phyloP scores from a whole-genome alignment of 768 basidiomycete species.

The Dioszegia aurantiaca region DNA sequence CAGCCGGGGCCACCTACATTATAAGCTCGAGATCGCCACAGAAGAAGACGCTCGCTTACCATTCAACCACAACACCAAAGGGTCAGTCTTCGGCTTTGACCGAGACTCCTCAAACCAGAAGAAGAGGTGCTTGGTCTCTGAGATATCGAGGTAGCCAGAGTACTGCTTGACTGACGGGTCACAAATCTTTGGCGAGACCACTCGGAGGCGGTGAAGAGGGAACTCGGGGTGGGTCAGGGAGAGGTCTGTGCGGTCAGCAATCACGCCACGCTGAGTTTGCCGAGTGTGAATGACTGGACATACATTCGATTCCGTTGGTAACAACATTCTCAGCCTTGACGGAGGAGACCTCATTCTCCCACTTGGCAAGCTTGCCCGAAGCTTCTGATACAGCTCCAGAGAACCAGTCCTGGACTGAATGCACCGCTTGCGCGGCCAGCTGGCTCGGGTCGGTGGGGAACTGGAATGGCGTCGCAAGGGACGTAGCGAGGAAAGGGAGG shows the following conservation, averaged over 20 bases:
- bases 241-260: slow-evolving; percentile 29
- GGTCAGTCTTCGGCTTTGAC: slow-evolving; percentile 67
- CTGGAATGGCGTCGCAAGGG: slow-evolving; percentile 26
- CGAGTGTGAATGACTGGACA: slow-evolving; percentile 14
- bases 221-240: slow-evolving; percentile 50
- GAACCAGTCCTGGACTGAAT: slow-evolving; percentile 36
- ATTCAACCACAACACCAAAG: slow-evolving; percentile 72
- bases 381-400: slow-evolving; percentile 20
- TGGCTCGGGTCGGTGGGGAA: slow-evolving; percentile 26
- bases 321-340: slow-evolving; percentile 30
- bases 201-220: slow-evolving; percentile 46
- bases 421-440: slow-evolving; percentile 40
- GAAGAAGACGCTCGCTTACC: slow-evolving; percentile 18
- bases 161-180: slow-evolving; percentile 76
- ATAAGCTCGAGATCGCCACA: slow-evolving; percentile 17
- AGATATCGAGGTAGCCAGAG: slow-evolving; percentile 79
- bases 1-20: slow-evolving; percentile 43
- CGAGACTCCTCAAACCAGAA: slow-evolving; percentile 86
- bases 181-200: slow-evolving; percentile 63
- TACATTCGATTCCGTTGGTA: slow-evolving; percentile 41
- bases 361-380: slow-evolving; percentile 25
- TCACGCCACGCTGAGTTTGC: background rate
- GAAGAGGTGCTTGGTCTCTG: slow-evolving; percentile 76
- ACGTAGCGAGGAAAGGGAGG: slow-evolving; percentile 8
- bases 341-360: slow-evolving; percentile 18